Evolutionary conservation across 345 rosid species (phyloP), one percentile per base, ranked within the genome.

Genomic region (Stellera chamaejasme): DNA sequence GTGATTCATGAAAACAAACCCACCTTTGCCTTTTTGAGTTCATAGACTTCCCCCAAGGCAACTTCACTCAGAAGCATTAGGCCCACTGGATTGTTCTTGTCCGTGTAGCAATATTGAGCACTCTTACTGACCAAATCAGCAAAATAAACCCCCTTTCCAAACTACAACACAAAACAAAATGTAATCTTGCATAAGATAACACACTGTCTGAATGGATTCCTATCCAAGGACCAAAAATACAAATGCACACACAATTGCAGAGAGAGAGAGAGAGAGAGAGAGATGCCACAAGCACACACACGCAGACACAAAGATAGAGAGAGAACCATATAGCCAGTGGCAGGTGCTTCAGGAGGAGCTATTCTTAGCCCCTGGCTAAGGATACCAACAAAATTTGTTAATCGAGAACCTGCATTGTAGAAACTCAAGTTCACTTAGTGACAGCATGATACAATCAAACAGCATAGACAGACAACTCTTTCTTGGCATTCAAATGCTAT

Each of bases 41-140:
- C 96, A 54, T 84, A 77, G 15, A 87, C 54, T 56, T 89, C 94
- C 50, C 99, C 96, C 50, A 86, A 67, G 55, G 96, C 89, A 69
- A 93, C 97, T 74, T 93, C 96, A 60, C 97, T 93, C 57, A 93
- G 72, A 59, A 93, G 78, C 99, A 86, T 86, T 49, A 87, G 76
- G 51, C 96, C 99, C 75, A 87, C 91, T 3, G 94, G 96, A 75
- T 67, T 84, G 55, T 75, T 72, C 85, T 76, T 84, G 58, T 75
- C 74, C 11, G 97, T 82, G 72, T 14, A 86, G 79, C 98, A 92
- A 69, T 87, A 89, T 73, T 87, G 97, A 63, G 99, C 96, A 81
- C 99, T 89, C 82, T 93, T 93, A 62, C 99, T 93, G 67, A 93
- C 97, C 75, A 93, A 79, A 77, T 89, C 99, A 62, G 99, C 97